These are phyloP conservation scores for Annona squamosa DNA, from an alignment of 164 flowering plant genomes.

Conservation along the genomic window DNA sequence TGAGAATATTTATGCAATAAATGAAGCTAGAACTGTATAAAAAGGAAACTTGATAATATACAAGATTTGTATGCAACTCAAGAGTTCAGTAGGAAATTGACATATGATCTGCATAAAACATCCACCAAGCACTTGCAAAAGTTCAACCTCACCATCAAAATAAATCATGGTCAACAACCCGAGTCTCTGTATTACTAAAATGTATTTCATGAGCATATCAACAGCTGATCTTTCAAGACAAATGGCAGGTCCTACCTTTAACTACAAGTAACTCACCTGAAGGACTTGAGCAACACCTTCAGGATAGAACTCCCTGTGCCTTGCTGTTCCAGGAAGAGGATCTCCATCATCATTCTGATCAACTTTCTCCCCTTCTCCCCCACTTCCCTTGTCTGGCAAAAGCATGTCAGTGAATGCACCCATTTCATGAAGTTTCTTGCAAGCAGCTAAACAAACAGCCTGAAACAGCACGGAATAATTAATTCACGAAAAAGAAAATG, in stretches of 20 bases:
- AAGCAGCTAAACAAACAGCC: constrained; percentile 98
- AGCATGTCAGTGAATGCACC: constrained; percentile 99
- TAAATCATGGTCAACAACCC: too few relatives aligned
- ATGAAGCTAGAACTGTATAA: not conserved
- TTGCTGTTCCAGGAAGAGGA: constrained; percentile 92
- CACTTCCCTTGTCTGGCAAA: constrained; percentile 95
- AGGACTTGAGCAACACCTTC: constrained; percentile 94
- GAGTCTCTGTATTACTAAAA: not conserved
- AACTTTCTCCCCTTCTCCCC: constrained; percentile 63
- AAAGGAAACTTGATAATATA: not conserved
- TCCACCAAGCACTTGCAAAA: too few relatives aligned
- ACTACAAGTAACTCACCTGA: constrained; percentile 42
- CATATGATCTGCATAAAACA: too few relatives aligned
- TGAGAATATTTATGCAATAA: not conserved
- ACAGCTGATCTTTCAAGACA: too few relatives aligned
- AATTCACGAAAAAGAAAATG: not conserved
- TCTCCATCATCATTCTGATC: constrained; percentile 83
- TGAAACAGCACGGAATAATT: constrained; percentile 19
- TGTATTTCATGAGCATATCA: too few relatives aligned
- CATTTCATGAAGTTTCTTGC: constrained; percentile 99
- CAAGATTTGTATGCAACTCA: not conserved
- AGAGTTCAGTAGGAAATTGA: too few relatives aligned
- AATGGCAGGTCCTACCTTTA: too few relatives aligned
- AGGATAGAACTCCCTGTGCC: constrained; percentile 98
- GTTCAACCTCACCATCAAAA: not conserved